A percentile compares a stretch with the other conserved stretches of the same genome.
Conservation (phyloP, 345 rosid species). For the Melastoma malabathricum region DNA sequence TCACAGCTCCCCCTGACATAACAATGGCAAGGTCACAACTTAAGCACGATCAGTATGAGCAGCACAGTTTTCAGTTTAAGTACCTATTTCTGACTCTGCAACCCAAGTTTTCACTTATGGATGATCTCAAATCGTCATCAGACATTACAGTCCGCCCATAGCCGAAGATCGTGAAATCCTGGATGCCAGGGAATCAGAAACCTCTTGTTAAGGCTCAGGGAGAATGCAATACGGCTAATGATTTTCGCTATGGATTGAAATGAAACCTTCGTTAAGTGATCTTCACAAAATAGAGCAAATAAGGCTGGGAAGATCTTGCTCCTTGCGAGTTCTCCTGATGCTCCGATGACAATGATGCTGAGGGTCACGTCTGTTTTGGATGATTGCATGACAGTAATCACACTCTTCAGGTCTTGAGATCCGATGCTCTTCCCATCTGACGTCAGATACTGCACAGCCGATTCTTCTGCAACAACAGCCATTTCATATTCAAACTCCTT, state of each 20-base stretch:
- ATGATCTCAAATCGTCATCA: constrained; percentile 30
- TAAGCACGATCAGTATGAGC: background rate
- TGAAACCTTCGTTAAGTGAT: constrained; percentile 17
- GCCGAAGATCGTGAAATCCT: constrained; percentile 38
- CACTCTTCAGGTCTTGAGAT: too few species aligned
- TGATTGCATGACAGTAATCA: background rate
- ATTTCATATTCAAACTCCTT: too few species aligned
- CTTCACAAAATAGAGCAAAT: constrained; percentile 18
- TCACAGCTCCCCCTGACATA: constrained; percentile 25
- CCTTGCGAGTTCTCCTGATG: constrained; percentile 28
- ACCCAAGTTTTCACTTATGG: constrained; percentile 27
- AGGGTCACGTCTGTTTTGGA: constrained; percentile 1
- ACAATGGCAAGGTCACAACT: background rate
- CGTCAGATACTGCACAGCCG: too few species aligned
- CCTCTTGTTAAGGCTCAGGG: background rate
- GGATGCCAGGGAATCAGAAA: background rate
- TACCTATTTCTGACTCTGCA: constrained; percentile 44
- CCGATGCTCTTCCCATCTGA: too few species aligned
- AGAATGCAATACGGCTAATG: background rate
- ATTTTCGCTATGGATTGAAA: background rate
- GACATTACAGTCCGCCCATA: constrained; percentile 32
- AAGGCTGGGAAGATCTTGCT: constrained; percentile 30
- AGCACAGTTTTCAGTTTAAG: background rate
- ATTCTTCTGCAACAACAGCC: too few species aligned
- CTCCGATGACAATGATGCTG: constrained; percentile 22